Base-by-base conservation (phyloP, 768 basidiomycete genomes). In the Serendipita sp. region DNA sequence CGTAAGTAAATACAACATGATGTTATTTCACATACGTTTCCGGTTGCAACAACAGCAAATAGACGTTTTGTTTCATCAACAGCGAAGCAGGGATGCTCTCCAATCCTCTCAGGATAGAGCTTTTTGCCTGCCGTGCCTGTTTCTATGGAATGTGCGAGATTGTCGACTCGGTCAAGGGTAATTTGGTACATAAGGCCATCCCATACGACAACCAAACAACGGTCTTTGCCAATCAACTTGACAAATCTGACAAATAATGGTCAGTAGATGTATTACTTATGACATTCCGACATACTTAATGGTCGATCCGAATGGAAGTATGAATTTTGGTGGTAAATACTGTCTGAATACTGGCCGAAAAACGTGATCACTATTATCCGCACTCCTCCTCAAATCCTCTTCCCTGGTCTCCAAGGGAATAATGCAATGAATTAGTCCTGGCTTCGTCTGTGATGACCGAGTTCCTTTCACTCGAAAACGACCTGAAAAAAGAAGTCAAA, bases 61-160 rank as follows among this genome's bases (percentile, higher is more conserved):
- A 80, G 76, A 1, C 78, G 76, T 66, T 77, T 80, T 8, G 73
- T 70, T 67, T 84, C 82, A 52, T 85, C 81, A 65, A 77, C 82
- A 0, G 83, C 75, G 3, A 83, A 63, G 5, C 79, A n/a, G 52
- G 76, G 74, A 3, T 78, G 73, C 2, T 74, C 70, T 0, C 80
- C 82, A 13, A 82, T 74, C 68, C 78, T 81, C 65, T 79, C 77
- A 4, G 74, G 75, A 64, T 76, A 74, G 13, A 83, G 69, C 0
- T 18, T 36, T 60, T 77, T 77, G 38, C 73, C 70, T 3, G 65
- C 64, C 0, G 69, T 64, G 2, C 66, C 46, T 3, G 69, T 68
- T 0, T 41, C 13, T 7, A 81, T 68, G 0, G 77, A 74, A 10
- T 70, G 65, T 0, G 73, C 71, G 4, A 83, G 71, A 10, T 46